Evolutionary conservation across 306 rosid species (phyloP).

Genomic region (Trifolium repens): DNA sequence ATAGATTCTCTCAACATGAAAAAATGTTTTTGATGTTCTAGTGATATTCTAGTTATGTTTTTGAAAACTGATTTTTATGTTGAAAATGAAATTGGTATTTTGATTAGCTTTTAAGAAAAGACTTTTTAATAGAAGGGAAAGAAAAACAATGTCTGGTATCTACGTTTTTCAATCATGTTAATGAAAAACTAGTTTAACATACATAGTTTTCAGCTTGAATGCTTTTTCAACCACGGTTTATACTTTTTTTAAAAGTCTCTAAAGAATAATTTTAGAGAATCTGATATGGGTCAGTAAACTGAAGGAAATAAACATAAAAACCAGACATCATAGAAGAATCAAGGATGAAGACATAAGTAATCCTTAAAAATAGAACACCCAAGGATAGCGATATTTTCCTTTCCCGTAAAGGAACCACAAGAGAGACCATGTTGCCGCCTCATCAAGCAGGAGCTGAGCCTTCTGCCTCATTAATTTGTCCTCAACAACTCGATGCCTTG

Average conservation of each 20-base stretch:
- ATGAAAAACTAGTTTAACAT: no score
- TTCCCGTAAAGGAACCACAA: slow-evolving; percentile 94
- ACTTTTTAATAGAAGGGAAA: no score
- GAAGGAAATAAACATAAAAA: slow-evolving; percentile 31
- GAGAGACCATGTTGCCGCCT: slow-evolving; percentile 99
- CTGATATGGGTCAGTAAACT: slow-evolving; percentile 10
- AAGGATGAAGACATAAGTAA: slow-evolving; percentile 29
- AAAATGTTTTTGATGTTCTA: no score
- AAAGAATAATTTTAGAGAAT: neutral
- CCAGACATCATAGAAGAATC: slow-evolving; percentile 25
- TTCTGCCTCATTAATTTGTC: slow-evolving; percentile 96
- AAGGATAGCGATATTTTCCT: slow-evolving; percentile 63
- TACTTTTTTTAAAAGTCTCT: no score
- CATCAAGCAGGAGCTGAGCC: slow-evolving; percentile 89
- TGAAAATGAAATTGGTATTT: no score
- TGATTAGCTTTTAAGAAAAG: no score
- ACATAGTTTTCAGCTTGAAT: no score
- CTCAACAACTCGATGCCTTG: slow-evolving; percentile 79
- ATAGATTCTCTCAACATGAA: slow-evolving; percentile 11
- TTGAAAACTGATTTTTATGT: no score
- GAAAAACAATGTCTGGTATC: no score
- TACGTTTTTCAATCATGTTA: no score
- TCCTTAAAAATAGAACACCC: slow-evolving; percentile 26
- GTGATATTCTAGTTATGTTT: no score
- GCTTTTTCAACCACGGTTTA: no score